Evolutionary conservation across 352 stramenopile species (phyloP), one percentile per base, ranked within the genome.

Genomic region (Phytophthora cactorum): DNA sequence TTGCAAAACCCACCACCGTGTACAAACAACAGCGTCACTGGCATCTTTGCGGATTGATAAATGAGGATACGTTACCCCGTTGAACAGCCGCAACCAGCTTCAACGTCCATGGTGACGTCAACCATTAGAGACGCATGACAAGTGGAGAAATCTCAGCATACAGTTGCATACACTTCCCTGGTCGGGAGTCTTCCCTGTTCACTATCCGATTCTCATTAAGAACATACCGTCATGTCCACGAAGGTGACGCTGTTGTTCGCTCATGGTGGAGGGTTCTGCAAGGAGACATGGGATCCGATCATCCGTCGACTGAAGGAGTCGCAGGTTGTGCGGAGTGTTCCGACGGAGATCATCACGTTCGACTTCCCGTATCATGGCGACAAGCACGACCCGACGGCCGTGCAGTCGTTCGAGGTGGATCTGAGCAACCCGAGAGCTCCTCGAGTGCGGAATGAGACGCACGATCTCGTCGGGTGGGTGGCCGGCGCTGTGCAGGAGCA

Each of bases 261-360:
- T 0, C 79, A 88, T 56, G 79, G 74, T 27, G 54, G 64, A 1
- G 68, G 75, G 12, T 86, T 86, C 44, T 84, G 74, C 41, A 81
- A 85, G 43, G 77, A 84, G 5, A 74, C 59, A 0, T 88, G 79
- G 79, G 45, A 75, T n/a, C 77, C 79, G 5, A 86, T 86, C 55
- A 67, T 64, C 6, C 67, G 68, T 36, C 72, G 66, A n/a, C 32
- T 84, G 1, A 50, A 59, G n/a, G 55, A 57, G 25, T 68, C 70
- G 5, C 54, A 46, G 34, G 25, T 74, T 25, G 45, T 78, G 10
- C 66, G 80, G 46, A 50, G 44, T 22, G 66, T 77, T 14, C 7
- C 51, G 7, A 74, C 52, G 32, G 72, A 84, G 8, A 62, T 81
- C 61, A 28, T 75, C 46, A 70, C 68, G 34, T 81, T 82, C 38